Evolutionary conservation across 495 filamentous ascomycete genomes (phyloP).

Genomic region (Aspergillus haitiensis): DNA sequence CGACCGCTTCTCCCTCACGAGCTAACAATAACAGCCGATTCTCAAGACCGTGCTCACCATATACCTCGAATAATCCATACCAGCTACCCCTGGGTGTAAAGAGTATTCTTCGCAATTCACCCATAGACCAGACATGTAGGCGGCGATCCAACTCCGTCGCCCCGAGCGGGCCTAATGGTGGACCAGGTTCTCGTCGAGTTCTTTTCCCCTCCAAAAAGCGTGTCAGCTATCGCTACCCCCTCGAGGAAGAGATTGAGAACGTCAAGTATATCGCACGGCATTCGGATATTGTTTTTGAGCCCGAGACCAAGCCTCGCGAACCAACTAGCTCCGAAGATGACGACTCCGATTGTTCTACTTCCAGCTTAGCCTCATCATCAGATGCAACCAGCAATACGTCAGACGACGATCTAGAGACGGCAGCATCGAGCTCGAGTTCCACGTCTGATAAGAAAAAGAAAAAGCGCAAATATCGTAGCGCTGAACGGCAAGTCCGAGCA

Average conservation of each 20-base stretch:
- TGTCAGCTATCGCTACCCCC: conserved; percentile 52
- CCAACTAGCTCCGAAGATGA: conserved; percentile 25
- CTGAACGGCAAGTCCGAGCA: conserved; percentile 44
- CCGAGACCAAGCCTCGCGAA: conserved; percentile 19
- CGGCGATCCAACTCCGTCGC: conserved; percentile 44
- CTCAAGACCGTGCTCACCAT: conserved; percentile 27
- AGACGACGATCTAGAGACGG: conserved; percentile 38
- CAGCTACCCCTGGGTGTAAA: conserved; percentile 63
- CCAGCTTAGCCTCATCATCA: conserved; percentile 34
- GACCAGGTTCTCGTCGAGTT: conserved; percentile 42
- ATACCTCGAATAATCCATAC: conserved; percentile 53
- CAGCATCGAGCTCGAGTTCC: neutral
- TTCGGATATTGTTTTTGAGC: conserved; percentile 42
- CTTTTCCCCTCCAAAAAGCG: conserved; percentile 60
- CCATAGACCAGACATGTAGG: conserved; percentile 42
- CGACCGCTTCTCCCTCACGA: conserved; percentile 45
- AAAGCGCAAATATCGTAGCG: conserved; percentile 39
- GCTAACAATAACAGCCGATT: conserved; percentile 29
- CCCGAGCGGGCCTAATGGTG: conserved; percentile 34
- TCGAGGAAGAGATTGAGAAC: conserved; percentile 58
- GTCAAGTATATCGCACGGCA: conserved; percentile 54
- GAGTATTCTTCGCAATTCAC: conserved; percentile 78
- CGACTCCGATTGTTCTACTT: conserved; percentile 39
- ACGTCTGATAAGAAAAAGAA: conserved; percentile 31
- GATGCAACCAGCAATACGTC: conserved; percentile 38